Base-by-base conservation (phyloP, 208 protist genomes). In the Leishmania major region DNA sequence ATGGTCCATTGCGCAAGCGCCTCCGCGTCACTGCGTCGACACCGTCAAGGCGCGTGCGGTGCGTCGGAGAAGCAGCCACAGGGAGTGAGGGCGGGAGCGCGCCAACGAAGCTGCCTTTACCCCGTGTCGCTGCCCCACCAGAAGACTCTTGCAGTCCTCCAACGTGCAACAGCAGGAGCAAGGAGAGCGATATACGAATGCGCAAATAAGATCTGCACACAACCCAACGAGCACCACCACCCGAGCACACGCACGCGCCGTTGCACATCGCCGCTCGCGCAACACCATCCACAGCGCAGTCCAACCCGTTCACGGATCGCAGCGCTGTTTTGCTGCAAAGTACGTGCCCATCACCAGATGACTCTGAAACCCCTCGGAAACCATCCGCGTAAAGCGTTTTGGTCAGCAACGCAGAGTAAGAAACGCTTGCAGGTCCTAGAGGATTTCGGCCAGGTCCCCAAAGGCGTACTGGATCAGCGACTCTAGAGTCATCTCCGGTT, bases 391-490 rank as follows among this genome's bases (percentile, higher is more conserved):
- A 35, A 31, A 28, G 59, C 0, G 59, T 31, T 10, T 35, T 64
- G 28, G 6, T 3, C 59, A 15, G 59, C 6, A 2, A 8, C 28
- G n/a, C 59, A 35, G 59, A 64, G 13, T 40, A 69, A 69, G 11
- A 69, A 13, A 37, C 75, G 1, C 40, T 37, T 35, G 8, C 19
- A 22, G 3, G 37, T 22, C 19, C 57, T 73, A 86, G 55, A 86
- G 64, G 2, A 55, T 40, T 78, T 82, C 75, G 1, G 80, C 84
- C 10, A 84, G 81, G 10, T 81, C 76, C 11, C 84, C 84, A 70
- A 87, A 87, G 5, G 79, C 80, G 62, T 84, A 71, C 25, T 81
- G 84, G 4, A 87, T 77, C 70, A 87, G 79, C 22, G 78, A 69
- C 75, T 83, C 84, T 22, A 87, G 59, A 28, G 49, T 66, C 78